Evolutionary conservation across 1,284 basidiomycete species (phyloP).

Genomic region (Puccinia triticina): DNA sequence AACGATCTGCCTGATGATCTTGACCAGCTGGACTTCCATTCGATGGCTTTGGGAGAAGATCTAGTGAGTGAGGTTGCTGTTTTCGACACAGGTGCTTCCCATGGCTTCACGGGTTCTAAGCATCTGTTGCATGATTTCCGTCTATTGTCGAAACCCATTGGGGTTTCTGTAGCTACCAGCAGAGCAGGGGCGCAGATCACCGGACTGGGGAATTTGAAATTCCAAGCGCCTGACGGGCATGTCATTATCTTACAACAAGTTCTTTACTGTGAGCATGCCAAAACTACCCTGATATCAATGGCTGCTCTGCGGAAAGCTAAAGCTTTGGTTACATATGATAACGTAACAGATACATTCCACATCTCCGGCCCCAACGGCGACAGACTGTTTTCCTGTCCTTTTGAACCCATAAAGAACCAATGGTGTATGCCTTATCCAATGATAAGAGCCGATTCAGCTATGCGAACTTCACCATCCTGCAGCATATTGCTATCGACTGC

Average conservation of each 20-base stretch:
- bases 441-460: neutral
- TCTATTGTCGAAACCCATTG: neutral
- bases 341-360: neutral
- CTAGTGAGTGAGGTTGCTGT: neutral
- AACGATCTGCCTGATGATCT: neutral
- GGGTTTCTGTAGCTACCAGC: neutral
- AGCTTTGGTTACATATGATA: neutral
- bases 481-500: neutral
- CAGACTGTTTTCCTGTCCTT: neutral
- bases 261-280: neutral
- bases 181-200: neutral
- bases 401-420: neutral
- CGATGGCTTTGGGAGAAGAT: neutral
- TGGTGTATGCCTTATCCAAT: constrained; percentile 1
- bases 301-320: constrained; percentile 7
- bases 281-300: neutral
- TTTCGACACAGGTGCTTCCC: neutral
- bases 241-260: neutral
- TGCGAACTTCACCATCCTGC: neutral
- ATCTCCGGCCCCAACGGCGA: neutral
- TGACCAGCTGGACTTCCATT: neutral
- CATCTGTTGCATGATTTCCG: neutral
- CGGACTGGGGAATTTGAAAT: neutral
- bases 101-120: neutral
- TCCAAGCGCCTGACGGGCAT: neutral